Percentiles rank a stretch among this genome's conserved stretches.
Evolutionary conservation across 2,329 filamentous ascomycete species (phyloP).

Genomic region (Aureobasidium mangrovei): DNA sequence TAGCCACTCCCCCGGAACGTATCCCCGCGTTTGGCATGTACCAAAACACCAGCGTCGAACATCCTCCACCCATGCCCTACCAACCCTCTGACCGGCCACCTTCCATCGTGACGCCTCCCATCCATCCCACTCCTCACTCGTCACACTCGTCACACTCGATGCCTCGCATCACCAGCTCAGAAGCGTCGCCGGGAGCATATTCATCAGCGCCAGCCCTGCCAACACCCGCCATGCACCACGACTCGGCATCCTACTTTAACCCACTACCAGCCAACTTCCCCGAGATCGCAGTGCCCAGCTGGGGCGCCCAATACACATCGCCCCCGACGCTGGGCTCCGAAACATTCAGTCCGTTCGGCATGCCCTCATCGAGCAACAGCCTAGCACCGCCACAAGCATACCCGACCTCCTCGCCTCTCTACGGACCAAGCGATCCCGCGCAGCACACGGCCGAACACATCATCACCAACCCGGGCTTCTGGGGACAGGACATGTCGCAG

Average conservation of each 20-base stretch:
- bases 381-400: neutral
- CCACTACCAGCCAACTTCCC: slow-evolving; percentile 24
- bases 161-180: neutral
- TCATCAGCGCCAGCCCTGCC: slow-evolving; percentile 12
- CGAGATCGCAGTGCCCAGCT: slow-evolving; percentile 18
- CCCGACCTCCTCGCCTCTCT: slow-evolving; percentile 3
- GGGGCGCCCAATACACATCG: slow-evolving; percentile 9
- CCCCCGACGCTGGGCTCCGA: neutral
- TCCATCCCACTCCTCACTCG: neutral
- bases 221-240: slow-evolving; percentile 16
- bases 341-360: neutral
- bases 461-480: slow-evolving; percentile 3
- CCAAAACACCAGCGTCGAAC: slow-evolving; percentile 23
- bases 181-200: slow-evolving; percentile 10
- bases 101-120: slow-evolving; percentile 11
- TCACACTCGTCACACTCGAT: neutral
- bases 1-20: slow-evolving; percentile 27
- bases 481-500: slow-evolving; percentile 13
- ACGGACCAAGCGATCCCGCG: neutral
- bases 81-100: slow-evolving; percentile 17
- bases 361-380: neutral
- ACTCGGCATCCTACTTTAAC: slow-evolving; percentile 19
- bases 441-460: slow-evolving; percentile 1
- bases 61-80: slow-evolving; percentile 25
- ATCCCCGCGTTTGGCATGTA: slow-evolving; percentile 23